phyloP scores from a whole-genome alignment of 331 rosid species.

The Erythrophleum ivorense region DNA sequence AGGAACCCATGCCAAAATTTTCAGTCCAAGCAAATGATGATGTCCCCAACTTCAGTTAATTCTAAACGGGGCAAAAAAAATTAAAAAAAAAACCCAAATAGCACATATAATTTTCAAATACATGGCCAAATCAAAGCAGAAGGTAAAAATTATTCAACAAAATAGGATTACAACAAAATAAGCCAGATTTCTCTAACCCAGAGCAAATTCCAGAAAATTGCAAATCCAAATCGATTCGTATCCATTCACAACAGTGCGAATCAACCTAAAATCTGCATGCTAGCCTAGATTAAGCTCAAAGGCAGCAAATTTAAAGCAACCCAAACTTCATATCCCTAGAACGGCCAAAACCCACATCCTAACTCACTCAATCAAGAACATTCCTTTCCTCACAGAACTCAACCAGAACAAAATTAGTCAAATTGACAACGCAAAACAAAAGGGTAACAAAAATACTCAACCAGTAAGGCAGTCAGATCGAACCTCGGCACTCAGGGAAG shows the following conservation, averaged over 20 bases:
- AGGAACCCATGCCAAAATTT: neutral
- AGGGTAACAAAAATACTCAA: neutral
- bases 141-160: neutral
- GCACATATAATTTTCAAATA: neutral
- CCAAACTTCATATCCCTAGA: neutral
- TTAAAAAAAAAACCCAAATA: neutral
- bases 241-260: neutral
- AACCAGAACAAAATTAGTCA: neutral
- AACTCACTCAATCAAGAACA: neutral
- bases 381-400: neutral
- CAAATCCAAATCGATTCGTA: neutral
- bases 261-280: neutral
- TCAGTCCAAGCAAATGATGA: neutral
- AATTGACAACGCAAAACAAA: neutral
- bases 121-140: neutral
- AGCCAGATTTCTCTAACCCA: neutral
- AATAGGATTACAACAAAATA: neutral
- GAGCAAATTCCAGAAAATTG: neutral
- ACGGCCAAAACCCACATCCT: slow-evolving; percentile 1
- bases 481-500: slow-evolving; percentile 81
- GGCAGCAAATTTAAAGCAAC: neutral
- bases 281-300: slow-evolving; percentile 3
- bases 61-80: too few relatives aligned
- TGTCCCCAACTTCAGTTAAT: neutral
- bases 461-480: slow-evolving; percentile 26